phyloP scores from a whole-genome alignment of 2,329 filamentous ascomycete genomes.

The Alternaria viburni region DNA sequence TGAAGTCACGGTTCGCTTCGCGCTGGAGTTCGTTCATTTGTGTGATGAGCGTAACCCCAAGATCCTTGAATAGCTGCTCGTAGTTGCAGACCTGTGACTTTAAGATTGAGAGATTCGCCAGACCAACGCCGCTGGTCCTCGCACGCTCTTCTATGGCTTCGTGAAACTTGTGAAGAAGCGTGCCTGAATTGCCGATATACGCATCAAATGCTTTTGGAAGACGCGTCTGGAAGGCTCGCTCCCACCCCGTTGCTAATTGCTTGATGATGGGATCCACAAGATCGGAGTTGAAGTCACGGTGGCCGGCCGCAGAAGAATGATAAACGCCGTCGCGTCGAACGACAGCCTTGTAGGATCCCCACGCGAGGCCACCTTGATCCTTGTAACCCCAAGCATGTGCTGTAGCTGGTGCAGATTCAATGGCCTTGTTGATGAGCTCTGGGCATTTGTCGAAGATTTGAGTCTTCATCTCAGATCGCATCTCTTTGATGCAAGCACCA shows the following conservation, averaged over 20 bases:
- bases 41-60: conserved; percentile 41
- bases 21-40: conserved; percentile 56
- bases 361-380: conserved; percentile 56
- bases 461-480: conserved; percentile 51
- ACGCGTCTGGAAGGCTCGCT: conserved; percentile 52
- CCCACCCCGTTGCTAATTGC: conserved; percentile 52
- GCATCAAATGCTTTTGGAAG: conserved; percentile 50
- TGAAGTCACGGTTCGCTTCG: conserved; percentile 62
- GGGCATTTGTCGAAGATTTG: conserved; percentile 57
- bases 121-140: conserved; percentile 46
- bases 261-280: conserved; percentile 50
- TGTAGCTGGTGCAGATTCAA: conserved; percentile 44
- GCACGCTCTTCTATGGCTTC: conserved; percentile 50
- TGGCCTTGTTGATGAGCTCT: conserved; percentile 49
- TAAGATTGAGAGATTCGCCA: conserved; percentile 51
- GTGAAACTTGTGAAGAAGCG: conserved; percentile 52
- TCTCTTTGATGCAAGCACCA: conserved; percentile 45
- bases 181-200: conserved; percentile 43
- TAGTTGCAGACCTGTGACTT: conserved; percentile 53
- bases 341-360: conserved; percentile 63
- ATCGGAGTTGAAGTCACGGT: conserved; percentile 52
- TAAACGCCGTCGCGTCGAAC: conserved; percentile 59
- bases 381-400: conserved; percentile 48
- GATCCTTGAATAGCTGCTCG: conserved; percentile 49
- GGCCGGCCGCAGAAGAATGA: conserved; percentile 43